Evolutionary conservation across 2,329 filamentous ascomycete species (phyloP).

Genomic region (Zasmidium cellare): DNA sequence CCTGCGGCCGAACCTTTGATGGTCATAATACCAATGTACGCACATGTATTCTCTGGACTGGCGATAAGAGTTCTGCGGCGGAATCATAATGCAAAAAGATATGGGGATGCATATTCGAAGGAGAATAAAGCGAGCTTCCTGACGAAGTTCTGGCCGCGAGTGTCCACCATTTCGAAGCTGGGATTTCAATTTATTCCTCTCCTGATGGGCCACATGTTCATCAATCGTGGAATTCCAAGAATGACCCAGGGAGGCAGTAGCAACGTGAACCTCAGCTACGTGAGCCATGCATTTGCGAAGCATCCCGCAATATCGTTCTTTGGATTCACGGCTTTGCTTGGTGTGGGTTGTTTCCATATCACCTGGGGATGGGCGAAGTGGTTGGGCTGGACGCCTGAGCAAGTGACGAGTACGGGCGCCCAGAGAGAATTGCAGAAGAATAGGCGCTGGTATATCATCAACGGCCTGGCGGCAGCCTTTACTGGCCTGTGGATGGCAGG

Average conservation of each 20-base stretch:
- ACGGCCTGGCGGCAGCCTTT: conserved; percentile 60
- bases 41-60: conserved; percentile 76
- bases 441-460: conserved; percentile 70
- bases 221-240: conserved; percentile 76
- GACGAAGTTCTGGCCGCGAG: conserved; percentile 61
- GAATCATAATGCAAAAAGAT: conserved; percentile 68
- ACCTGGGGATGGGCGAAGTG: conserved; percentile 85
- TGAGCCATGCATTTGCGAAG: conserved; percentile 79
- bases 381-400: conserved; percentile 64
- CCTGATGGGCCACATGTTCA: conserved; percentile 68
- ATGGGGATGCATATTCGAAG: conserved; percentile 65
- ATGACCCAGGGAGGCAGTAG: conserved; percentile 76
- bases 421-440: conserved; percentile 57
- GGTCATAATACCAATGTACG: conserved; percentile 70
- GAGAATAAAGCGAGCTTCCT: conserved; percentile 37
- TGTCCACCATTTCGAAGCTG: conserved; percentile 69
- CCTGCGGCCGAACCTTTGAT: conserved; percentile 76
- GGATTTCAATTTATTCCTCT: conserved; percentile 71
- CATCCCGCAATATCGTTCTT: conserved; percentile 66
- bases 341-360: conserved; percentile 71
- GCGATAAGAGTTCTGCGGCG: conserved; percentile 74
- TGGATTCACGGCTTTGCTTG: conserved; percentile 69
- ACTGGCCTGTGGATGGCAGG: conserved; percentile 78
- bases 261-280: conserved; percentile 80
- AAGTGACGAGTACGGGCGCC: conserved; percentile 51